phyloP scores from a whole-genome alignment of 2,329 filamentous ascomycete genomes.

The Alternaria angustiovoidea region DNA sequence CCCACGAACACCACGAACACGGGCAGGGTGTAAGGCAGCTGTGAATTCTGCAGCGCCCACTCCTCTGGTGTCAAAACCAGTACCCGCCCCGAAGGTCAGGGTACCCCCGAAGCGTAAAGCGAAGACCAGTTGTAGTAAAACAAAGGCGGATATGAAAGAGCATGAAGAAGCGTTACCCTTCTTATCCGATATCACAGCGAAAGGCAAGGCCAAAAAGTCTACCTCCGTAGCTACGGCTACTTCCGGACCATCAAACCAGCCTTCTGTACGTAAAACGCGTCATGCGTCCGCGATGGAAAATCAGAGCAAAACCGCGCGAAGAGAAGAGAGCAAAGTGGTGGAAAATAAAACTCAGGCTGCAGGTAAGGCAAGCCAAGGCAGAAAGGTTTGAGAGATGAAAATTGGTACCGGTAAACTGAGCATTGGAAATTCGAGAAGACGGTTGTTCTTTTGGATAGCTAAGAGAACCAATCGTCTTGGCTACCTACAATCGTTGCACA shows the following conservation, averaged over 20 bases:
- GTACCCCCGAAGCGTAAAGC: background rate
- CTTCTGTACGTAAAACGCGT: background rate
- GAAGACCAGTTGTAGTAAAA: background rate
- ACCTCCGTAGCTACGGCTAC: background rate
- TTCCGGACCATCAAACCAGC: background rate
- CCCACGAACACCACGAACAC: background rate
- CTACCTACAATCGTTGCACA: no score
- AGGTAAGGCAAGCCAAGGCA: background rate
- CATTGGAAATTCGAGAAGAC: no score
- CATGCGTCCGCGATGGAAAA: background rate
- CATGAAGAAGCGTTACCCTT: background rate
- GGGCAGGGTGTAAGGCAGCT: background rate
- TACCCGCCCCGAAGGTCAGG: background rate
- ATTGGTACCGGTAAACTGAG: no score
- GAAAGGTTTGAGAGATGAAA: background rate
- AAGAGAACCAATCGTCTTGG: no score
- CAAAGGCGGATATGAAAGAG: background rate
- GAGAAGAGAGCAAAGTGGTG: background rate
- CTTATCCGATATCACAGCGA: background rate
- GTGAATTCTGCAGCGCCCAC: background rate
- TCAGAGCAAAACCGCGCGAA: background rate
- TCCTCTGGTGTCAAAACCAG: background rate
- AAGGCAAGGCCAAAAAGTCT: background rate
- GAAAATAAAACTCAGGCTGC: background rate
- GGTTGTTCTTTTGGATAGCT: no score